Conservation (phyloP, 345 rosid species). For the Kernera saxatilis region DNA sequence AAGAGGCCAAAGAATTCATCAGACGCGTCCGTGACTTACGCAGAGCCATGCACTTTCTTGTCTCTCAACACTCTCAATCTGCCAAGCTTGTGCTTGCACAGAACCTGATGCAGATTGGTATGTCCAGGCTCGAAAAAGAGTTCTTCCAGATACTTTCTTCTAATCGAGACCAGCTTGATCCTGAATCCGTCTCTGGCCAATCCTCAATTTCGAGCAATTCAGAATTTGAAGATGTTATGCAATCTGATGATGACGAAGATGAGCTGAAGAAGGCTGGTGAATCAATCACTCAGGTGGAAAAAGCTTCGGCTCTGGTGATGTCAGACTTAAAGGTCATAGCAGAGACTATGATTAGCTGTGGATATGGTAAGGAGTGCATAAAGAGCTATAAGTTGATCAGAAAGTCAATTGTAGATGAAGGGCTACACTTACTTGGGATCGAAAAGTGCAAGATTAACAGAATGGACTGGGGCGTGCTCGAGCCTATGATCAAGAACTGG, state of each 20-base stretch:
- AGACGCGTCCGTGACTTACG: slow-evolving; percentile 39
- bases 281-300: slow-evolving; percentile 36
- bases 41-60: slow-evolving; percentile 48
- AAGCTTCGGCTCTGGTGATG: slow-evolving; percentile 38
- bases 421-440: slow-evolving; percentile 53
- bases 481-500: slow-evolving; percentile 62
- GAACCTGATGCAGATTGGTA: slow-evolving; percentile 53
- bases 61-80: slow-evolving; percentile 38
- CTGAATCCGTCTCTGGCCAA: slow-evolving; percentile 44
- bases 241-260: slow-evolving; percentile 21
- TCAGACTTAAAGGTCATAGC: slow-evolving; percentile 59
- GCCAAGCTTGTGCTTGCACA: slow-evolving; percentile 48
- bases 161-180: slow-evolving; percentile 40
- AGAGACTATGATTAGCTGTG: slow-evolving; percentile 65
- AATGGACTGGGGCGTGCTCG: slow-evolving; percentile 45
- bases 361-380: slow-evolving; percentile 69
- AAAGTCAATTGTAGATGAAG: slow-evolving; percentile 63
- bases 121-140: slow-evolving; percentile 58
- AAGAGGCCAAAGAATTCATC: slow-evolving; percentile 51
- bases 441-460: slow-evolving; percentile 37
- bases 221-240: slow-evolving; percentile 21
- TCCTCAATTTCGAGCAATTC: slow-evolving; percentile 38
- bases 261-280: slow-evolving; percentile 33
- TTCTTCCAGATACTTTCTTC: slow-evolving; percentile 40
- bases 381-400: slow-evolving; percentile 45